A percentile compares a stretch with the other conserved stretches of the same genome.
phyloP scores from a whole-genome alignment of 108 stramenopile species.

The Cyclotella atomus region DNA sequence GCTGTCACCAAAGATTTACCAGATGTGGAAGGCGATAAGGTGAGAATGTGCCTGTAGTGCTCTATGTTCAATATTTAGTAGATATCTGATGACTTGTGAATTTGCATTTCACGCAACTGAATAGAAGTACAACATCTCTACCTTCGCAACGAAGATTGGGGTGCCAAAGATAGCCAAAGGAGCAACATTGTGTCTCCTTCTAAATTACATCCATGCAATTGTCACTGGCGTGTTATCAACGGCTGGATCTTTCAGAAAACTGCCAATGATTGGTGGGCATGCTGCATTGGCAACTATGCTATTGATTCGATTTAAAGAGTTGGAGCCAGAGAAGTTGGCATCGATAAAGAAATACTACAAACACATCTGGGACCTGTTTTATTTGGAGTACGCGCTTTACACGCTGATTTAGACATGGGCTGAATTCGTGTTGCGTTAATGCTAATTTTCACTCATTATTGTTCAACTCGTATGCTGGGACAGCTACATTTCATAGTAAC shows the following conservation, averaged over 20 bases:
- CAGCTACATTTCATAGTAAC: too few relatives aligned
- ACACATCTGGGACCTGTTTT: conserved; percentile 97
- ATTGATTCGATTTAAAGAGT: conserved; percentile 55
- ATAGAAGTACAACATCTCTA: conserved; percentile 82
- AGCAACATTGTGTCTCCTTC: conserved; percentile 72
- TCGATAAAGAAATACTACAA: conserved; percentile 94
- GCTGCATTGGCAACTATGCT: conserved; percentile 67
- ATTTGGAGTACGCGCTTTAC: conserved; percentile 94
- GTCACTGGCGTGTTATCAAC: conserved; percentile 67
- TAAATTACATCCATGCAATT: conserved; percentile 92
- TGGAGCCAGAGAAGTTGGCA: conserved; percentile 78
- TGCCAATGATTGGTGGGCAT: conserved; percentile 95
- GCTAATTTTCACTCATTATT: too few relatives aligned
- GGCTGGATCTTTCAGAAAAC: conserved; percentile 69
- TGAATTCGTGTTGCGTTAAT: too few relatives aligned
- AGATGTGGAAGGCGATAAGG: conserved; percentile 93
- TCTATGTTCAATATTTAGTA: not conserved
- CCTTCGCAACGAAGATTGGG: conserved; percentile 90
- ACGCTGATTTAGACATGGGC: conserved; percentile 77
- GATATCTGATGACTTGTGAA: too few relatives aligned
- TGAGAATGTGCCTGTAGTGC: conserved; percentile 11
- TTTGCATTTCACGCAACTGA: not conserved
- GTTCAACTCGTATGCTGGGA: too few relatives aligned
- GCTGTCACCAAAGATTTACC: conserved; percentile 96
- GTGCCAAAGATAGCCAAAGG: conserved; percentile 85